Evolutionary conservation across 805 yeast species (phyloP), one percentile per base, ranked within the genome.

Genomic region (Candida wancherniae): DNA sequence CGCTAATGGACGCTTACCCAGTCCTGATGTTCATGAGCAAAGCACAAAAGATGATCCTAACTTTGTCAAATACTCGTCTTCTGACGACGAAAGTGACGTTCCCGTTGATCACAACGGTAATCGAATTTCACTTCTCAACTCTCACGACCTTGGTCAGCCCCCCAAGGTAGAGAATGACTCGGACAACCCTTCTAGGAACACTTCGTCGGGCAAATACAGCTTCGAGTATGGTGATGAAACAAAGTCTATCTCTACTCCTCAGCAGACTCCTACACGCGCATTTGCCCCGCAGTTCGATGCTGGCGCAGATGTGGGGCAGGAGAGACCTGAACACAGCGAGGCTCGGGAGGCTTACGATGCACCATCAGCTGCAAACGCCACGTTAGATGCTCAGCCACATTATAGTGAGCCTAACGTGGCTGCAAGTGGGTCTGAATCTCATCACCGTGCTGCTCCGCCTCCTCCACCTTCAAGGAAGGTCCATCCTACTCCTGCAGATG

Each of bases 391-490:
- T 3, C 13, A 9, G 14, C 24, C 22, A 11, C n/a, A n/a, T n/a
- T n/a, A n/a, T n/a, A n/a, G n/a, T n/a, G n/a, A n/a, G n/a, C n/a
- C n/a, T n/a, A n/a, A n/a, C n/a, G 22, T 8, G 4, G 14, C 22
- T 6, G 11, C 19, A 9, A 3, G 17, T 6, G n/a, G n/a, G n/a
- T n/a, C n/a, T n/a, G n/a, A n/a, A n/a, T n/a, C n/a, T n/a, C n/a
- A n/a, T n/a, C n/a, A n/a, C n/a, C n/a, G n/a, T n/a, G n/a, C n/a
- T n/a, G 68, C 74, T 3, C 80, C 80, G 5, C 69, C 71, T 4
- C 73, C 77, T 21, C 81, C 80, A 12, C 80, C 79, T 22, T 61
- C 79, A 2, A 67, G 80, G 51, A 75, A 72, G 45, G 65, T 63
- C 9, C 42, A 45, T 18, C 24, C 32, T 13, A 16, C 24, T 17